These are phyloP conservation scores for Phoenix dactylifera DNA, from an alignment of 176 grass and related monocot species.

Conservation along the genomic window DNA sequence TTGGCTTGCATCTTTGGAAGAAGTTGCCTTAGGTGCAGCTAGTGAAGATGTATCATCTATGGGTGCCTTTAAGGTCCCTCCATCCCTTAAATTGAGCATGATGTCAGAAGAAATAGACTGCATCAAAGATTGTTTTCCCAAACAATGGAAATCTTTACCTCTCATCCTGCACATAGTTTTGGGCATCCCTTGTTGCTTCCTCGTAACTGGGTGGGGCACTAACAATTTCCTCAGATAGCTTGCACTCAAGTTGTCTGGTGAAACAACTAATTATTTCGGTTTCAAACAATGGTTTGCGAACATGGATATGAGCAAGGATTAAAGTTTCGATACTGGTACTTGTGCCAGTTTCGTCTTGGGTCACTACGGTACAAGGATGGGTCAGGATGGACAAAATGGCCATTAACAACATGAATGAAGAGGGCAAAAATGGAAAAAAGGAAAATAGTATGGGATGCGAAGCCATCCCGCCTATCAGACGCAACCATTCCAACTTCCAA, in stretches of 20 bases:
- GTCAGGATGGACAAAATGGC: too few species aligned
- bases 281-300: too few species aligned
- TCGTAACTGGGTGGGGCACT: conserved; percentile 81
- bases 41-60: conserved; percentile 30
- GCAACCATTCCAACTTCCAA: too few species aligned
- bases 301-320: too few species aligned
- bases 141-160: conserved; percentile 25
- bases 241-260: conserved; percentile 55
- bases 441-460: too few species aligned
- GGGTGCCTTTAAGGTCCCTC: conserved; percentile 28
- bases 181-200: conserved; percentile 47
- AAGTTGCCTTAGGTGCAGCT: conserved; percentile 16
- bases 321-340: too few species aligned
- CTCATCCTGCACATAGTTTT: conserved; percentile 38
- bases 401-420: too few species aligned
- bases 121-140: conserved; percentile 8
- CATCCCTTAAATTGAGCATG: conserved; percentile 44
- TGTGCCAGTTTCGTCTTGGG: too few species aligned
- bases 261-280: not conserved
- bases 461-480: too few species aligned
- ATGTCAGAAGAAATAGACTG: conserved; percentile 14
- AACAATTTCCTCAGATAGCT: conserved; percentile 59
- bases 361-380: too few species aligned
- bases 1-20: conserved; percentile 6
- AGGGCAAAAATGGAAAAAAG: too few species aligned